These are phyloP conservation scores for Aspergillus versicolor DNA, from an alignment of 2,329 filamentous ascomycete genomes.

Conservation along the genomic window DNA sequence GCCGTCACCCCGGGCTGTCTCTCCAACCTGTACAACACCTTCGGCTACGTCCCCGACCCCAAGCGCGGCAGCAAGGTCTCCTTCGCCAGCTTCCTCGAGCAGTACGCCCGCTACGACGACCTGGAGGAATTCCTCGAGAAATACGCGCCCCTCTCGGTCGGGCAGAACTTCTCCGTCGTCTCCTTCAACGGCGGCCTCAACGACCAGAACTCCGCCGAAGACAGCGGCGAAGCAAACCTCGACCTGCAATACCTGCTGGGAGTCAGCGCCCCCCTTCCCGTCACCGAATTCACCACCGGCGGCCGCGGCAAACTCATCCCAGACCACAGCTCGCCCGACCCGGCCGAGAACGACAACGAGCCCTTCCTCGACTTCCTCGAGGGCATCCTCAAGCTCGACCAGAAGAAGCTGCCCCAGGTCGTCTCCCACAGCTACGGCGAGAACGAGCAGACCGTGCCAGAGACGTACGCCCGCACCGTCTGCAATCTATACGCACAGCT, in stretches of 20 bases:
- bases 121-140: conserved; percentile 40
- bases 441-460: conserved; percentile 41
- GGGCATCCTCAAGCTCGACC: conserved; percentile 29
- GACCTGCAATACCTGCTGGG: conserved; percentile 52
- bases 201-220: conserved; percentile 34
- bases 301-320: conserved; percentile 49
- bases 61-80: conserved; percentile 41
- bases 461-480: conserved; percentile 37
- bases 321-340: conserved; percentile 47
- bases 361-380: conserved; percentile 42
- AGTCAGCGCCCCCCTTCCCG: conserved; percentile 44
- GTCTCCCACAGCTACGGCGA: conserved; percentile 44
- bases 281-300: conserved; percentile 49
- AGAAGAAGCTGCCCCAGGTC: conserved; percentile 35
- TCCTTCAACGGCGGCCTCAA: conserved; percentile 44
- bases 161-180: conserved; percentile 46
- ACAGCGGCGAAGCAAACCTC: conserved; percentile 51
- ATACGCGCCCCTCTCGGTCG: conserved; percentile 41
- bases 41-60: conserved; percentile 39
- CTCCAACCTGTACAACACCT: conserved; percentile 48
- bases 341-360: conserved; percentile 47
- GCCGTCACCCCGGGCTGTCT: conserved; percentile 50
- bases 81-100: conserved; percentile 49
- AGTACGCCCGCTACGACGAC: conserved; percentile 51
- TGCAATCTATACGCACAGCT: conserved; percentile 51